phyloP scores from a whole-genome alignment of 1,284 basidiomycete genomes.

The Rhodotorula sp. region DNA sequence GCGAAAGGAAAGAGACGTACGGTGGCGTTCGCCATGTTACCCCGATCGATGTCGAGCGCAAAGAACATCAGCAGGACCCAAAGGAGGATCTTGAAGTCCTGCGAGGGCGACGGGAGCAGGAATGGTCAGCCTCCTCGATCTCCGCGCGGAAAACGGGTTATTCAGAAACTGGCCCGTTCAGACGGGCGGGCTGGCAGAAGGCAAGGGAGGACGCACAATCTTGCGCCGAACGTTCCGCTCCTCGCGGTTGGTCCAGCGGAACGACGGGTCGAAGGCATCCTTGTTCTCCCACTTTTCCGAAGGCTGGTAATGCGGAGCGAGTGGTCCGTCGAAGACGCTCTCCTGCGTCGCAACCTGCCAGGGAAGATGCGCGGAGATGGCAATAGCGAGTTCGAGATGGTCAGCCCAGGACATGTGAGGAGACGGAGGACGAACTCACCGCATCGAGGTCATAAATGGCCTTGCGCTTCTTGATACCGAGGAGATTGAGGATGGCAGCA shows the following conservation, averaged over 20 bases:
- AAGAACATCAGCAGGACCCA: constrained; percentile 33
- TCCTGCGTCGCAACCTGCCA: constrained; percentile 33
- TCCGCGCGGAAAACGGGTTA: too few species aligned
- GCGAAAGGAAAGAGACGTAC: too few species aligned
- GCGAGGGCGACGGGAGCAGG: neutral
- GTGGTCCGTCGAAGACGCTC: constrained; percentile 30
- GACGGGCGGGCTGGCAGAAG: constrained; percentile 16
- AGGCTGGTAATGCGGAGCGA: constrained; percentile 22
- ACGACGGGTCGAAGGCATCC: constrained; percentile 48
- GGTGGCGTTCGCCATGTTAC: constrained; percentile 16
- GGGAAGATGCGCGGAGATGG: neutral
- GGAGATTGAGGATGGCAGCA: neutral
- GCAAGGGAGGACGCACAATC: constrained; percentile 8
- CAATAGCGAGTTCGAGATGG: too few species aligned
- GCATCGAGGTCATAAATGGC: neutral
- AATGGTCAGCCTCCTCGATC: neutral
- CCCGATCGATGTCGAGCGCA: constrained; percentile 37
- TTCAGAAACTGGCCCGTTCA: too few species aligned
- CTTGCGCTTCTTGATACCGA: neutral
- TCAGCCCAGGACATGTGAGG: too few species aligned
- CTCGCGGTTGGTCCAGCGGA: constrained; percentile 52
- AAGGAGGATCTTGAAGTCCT: constrained; percentile 34
- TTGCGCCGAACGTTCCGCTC: constrained; percentile 48
- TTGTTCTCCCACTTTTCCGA: constrained; percentile 28
- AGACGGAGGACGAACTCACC: neutral